These are phyloP conservation scores for Nannochloropsis salina DNA, from an alignment of 108 stramenopile genomes.

Conservation along the genomic window DNA sequence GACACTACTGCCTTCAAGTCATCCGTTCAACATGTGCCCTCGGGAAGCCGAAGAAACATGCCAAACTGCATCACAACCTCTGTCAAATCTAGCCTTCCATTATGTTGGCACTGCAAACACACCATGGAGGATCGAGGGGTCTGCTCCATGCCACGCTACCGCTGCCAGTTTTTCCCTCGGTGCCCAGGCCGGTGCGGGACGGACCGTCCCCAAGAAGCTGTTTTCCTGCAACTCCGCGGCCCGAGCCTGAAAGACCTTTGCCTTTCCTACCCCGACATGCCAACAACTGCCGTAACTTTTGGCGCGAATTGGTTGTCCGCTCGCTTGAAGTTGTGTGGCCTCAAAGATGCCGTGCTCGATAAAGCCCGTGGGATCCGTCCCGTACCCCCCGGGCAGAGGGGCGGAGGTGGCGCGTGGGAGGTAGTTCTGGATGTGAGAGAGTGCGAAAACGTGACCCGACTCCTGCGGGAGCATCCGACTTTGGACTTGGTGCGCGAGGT, in stretches of 20 bases:
- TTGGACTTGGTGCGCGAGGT: constrained; percentile 3
- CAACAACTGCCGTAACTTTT: not conserved
- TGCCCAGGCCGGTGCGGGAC: constrained; percentile 3
- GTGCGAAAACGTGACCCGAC: not conserved
- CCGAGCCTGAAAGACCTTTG: not conserved
- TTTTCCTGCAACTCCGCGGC: constrained; percentile 9
- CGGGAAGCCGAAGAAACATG: no score
- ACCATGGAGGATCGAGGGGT: not conserved
- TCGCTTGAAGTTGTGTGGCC: not conserved
- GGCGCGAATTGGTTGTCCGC: not conserved
- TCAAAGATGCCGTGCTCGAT: not conserved
- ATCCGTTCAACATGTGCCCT: no score
- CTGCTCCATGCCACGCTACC: not conserved
- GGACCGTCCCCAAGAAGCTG: not conserved
- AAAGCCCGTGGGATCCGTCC: not conserved
- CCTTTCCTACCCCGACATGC: not conserved
- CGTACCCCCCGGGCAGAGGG: not conserved
- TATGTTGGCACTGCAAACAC: constrained; percentile 2
- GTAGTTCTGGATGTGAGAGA: constrained; percentile 13
- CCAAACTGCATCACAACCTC: no score
- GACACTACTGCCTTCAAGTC: no score
- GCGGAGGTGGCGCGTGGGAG: not conserved
- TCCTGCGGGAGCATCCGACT: not conserved
- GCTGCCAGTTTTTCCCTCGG: not conserved
- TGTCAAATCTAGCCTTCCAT: not conserved